Evolutionary conservation across 2,329 filamentous ascomycete genomes (phyloP).

Genomic region (Grosmannia clavigera): DNA sequence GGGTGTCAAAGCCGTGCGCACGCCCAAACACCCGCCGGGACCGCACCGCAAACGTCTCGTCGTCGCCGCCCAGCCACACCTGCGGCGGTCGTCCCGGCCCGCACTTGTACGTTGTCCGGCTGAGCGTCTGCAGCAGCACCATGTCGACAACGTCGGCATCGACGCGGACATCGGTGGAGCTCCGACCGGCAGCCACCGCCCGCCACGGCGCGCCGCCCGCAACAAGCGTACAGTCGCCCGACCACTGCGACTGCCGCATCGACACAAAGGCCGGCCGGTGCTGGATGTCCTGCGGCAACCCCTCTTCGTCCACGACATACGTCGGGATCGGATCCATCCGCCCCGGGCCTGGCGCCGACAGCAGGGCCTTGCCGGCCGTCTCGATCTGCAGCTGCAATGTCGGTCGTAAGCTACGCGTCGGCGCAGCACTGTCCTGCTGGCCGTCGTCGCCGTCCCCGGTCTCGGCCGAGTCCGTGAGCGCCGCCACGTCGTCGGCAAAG

Average conservation of each 20-base stretch:
- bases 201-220: conserved; percentile 21
- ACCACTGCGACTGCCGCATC: conserved; percentile 27
- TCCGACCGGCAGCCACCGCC: background rate
- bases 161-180: background rate
- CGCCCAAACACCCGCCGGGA: conserved; percentile 32
- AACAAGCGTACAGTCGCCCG: background rate
- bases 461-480: background rate
- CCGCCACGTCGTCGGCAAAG: background rate
- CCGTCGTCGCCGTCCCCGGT: background rate
- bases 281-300: background rate
- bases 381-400: conserved; percentile 34
- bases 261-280: conserved; percentile 33
- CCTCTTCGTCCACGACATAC: conserved; percentile 19
- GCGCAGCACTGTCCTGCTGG: conserved; percentile 12
- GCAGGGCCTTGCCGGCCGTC: conserved; percentile 27
- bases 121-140: conserved; percentile 23
- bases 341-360: conserved; percentile 27
- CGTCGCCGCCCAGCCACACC: conserved; percentile 21
- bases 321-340: conserved; percentile 28
- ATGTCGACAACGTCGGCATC: conserved; percentile 1
- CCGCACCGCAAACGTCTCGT: conserved; percentile 17
- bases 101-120: conserved; percentile 42
- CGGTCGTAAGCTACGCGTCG: conserved; percentile 3
- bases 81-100: conserved; percentile 40
- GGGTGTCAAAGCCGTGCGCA: conserved; percentile 31